phyloP scores from a whole-genome alignment of 2,329 filamentous ascomycete species.

The Botrytis sinoallii region DNA sequence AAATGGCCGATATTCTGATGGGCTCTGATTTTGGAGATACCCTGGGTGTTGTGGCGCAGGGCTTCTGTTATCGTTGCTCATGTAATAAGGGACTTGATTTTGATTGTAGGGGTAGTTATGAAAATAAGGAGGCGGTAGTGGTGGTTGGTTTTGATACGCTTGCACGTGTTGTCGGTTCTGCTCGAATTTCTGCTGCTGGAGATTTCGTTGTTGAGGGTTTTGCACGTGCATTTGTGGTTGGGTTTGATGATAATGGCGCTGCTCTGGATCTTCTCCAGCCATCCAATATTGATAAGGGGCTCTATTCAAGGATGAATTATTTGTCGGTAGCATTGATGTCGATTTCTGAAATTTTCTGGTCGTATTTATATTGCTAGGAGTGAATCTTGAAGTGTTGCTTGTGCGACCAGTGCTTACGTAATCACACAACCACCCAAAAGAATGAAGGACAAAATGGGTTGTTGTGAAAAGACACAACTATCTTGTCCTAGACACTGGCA shows the following conservation, averaged over 20 bases:
- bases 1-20: neutral
- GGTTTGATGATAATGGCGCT: neutral
- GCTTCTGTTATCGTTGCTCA: neutral
- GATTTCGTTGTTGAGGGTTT: neutral
- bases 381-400: neutral
- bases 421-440: neutral
- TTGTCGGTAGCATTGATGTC: neutral
- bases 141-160: neutral
- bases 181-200: neutral
- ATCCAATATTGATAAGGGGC: neutral
- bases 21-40: neutral
- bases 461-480: neutral
- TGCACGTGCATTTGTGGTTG: neutral
- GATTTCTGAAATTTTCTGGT: neutral
- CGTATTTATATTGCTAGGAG: neutral
- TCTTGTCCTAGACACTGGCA: neutral
- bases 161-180: conserved; percentile 1
- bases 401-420: neutral
- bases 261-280: neutral
- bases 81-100: neutral
- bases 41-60: neutral
- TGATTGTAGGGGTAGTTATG: neutral
- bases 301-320: neutral
- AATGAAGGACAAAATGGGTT: neutral
- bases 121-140: neutral